A percentile compares a stretch with the other conserved stretches of the same genome.
phyloP scores from a whole-genome alignment of 2,329 filamentous ascomycete genomes.

The Colletotrichum cereale region DNA sequence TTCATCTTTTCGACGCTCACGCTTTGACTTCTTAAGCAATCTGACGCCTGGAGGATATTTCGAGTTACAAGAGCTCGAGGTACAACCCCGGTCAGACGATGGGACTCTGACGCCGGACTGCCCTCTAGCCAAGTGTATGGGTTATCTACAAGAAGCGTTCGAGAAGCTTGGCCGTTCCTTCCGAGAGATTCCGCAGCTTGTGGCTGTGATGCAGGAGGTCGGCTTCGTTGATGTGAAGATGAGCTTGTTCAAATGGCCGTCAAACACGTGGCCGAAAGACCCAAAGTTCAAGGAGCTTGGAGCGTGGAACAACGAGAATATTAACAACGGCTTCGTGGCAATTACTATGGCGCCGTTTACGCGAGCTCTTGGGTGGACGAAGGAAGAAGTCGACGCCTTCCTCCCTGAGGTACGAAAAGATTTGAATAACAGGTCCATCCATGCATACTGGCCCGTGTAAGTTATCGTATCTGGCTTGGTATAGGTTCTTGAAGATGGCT shows the following conservation, averaged over 20 bases:
- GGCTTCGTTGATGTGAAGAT: conserved; percentile 67
- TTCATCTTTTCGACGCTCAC: too few relatives aligned
- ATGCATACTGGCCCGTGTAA: conserved; percentile 22
- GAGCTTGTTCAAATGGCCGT: conserved; percentile 61
- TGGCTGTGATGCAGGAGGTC: conserved; percentile 57
- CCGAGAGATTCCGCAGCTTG: conserved; percentile 45
- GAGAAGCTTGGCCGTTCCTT: conserved; percentile 46
- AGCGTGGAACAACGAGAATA: conserved; percentile 44
- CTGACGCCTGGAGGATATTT: conserved; percentile 47
- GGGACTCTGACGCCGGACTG: conserved; percentile 47
- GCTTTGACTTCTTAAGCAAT: background rate
- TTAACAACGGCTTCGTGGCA: conserved; percentile 43
- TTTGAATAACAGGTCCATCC: conserved; percentile 1
- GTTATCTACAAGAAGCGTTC: conserved; percentile 48
- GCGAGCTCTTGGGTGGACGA: conserved; percentile 7
- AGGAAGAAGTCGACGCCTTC: conserved; percentile 7
- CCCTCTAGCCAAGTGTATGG: conserved; percentile 48
- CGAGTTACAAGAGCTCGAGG: conserved; percentile 47
- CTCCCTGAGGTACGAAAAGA: conserved; percentile 1
- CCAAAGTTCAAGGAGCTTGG: conserved; percentile 64
- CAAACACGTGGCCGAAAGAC: conserved; percentile 64
- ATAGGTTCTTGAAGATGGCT: background rate
- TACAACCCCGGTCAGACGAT: conserved; percentile 54
- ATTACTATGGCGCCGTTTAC: conserved; percentile 41
- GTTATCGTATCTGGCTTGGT: background rate